Percentiles rank a stretch among this genome's conserved stretches.
Evolutionary conservation across 371 early-diverging fungal genomes (phyloP).

Genomic region (Rhizomucor pusillus): DNA sequence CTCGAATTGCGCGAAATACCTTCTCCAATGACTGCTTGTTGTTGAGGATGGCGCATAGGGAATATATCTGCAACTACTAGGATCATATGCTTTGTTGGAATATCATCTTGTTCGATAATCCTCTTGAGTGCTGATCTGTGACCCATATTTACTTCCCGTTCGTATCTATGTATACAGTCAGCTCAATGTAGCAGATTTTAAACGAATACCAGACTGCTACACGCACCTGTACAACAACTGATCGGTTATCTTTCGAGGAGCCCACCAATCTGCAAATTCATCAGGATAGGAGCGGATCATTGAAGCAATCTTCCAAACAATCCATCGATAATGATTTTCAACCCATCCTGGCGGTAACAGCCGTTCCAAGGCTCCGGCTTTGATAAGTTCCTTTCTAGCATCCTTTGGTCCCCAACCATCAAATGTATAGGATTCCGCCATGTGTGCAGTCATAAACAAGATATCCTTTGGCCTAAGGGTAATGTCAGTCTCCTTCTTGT

Average conservation of each 20-base stretch:
- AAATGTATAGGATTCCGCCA: conserved; percentile 30
- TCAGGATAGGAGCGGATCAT: conserved; percentile 46
- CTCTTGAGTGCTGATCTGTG: conserved; percentile 66
- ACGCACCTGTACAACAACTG: conserved; percentile 61
- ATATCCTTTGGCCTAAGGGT: conserved; percentile 20
- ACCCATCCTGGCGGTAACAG: conserved; percentile 59
- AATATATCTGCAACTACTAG: conserved; percentile 61
- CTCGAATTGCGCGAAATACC: background rate
- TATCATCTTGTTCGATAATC: conserved; percentile 70
- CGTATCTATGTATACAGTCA: conserved; percentile 48
- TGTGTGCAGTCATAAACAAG: conserved; percentile 29
- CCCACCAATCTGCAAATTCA: conserved; percentile 40
- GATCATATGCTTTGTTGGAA: conserved; percentile 60
- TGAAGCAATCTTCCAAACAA: conserved; percentile 18
- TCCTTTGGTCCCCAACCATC: conserved; percentile 45
- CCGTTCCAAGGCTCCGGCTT: conserved; percentile 37
- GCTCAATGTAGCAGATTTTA: background rate
- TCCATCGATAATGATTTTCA: conserved; percentile 39
- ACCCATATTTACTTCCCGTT: conserved; percentile 66
- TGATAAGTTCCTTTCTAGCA: conserved; percentile 36
- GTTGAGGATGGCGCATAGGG: background rate
- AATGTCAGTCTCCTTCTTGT: background rate
- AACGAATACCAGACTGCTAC: too few relatives aligned
- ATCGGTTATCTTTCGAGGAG: conserved; percentile 41
- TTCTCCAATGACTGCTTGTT: background rate